phyloP scores from a whole-genome alignment of 2,329 filamentous ascomycete species.

The Pseudonectria buxi region DNA sequence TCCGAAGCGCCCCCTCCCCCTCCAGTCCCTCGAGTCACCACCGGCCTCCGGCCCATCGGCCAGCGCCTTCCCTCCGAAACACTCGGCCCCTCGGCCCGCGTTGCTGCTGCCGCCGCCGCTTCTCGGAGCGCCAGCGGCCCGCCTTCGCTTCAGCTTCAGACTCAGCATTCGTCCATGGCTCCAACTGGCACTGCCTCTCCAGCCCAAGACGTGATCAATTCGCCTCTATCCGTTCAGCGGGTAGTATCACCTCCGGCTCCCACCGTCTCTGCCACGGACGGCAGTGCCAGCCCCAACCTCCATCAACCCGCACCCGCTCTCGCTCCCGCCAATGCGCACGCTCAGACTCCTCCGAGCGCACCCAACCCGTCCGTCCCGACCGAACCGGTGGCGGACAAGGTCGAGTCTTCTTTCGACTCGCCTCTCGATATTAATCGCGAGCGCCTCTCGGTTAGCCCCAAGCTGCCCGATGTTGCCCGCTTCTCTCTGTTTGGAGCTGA shows the following conservation, averaged over 20 bases:
- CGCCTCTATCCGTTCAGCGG: too few species aligned
- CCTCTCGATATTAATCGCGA: slow-evolving; percentile 13
- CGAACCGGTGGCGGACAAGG: slow-evolving; percentile 1
- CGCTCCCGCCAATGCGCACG: background rate
- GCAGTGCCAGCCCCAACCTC: too few species aligned
- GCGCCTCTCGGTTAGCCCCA: slow-evolving; percentile 46
- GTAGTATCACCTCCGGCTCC: too few species aligned
- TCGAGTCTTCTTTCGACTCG: slow-evolving; percentile 8
- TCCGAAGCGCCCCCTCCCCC: slow-evolving; percentile 32
- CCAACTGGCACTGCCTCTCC: background rate
- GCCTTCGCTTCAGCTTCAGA: slow-evolving; percentile 22
- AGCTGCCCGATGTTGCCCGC: slow-evolving; percentile 50
- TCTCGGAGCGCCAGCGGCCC: slow-evolving; percentile 19
- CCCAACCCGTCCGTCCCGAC: too few species aligned
- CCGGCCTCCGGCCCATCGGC: slow-evolving; percentile 22
- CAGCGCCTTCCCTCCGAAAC: slow-evolving; percentile 25
- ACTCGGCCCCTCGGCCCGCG: slow-evolving; percentile 17
- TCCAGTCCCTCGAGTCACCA: slow-evolving; percentile 21
- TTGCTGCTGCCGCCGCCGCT: slow-evolving; percentile 12
- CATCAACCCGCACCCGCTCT: too few species aligned
- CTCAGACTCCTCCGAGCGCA: background rate
- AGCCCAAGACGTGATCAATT: too few species aligned
- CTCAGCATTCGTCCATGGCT: slow-evolving; percentile 5
- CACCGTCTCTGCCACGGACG: too few species aligned
- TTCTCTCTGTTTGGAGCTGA: slow-evolving; percentile 56